Evolutionary conservation across 2,329 filamentous ascomycete genomes (phyloP).

Genomic region (Neoascochyta sp.): DNA sequence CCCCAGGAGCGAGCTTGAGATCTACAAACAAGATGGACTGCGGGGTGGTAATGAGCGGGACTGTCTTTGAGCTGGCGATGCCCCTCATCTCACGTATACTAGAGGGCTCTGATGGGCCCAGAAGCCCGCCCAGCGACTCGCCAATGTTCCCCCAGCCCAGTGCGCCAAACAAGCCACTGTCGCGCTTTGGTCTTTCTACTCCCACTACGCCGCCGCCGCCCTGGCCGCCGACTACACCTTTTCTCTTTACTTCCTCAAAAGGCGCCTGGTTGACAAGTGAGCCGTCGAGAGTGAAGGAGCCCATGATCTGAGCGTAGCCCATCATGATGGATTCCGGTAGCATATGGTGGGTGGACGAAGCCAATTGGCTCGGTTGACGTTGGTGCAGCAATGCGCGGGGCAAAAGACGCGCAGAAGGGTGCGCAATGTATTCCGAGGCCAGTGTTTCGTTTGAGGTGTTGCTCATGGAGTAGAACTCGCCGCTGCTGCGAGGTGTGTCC

Average conservation of each 20-base stretch:
- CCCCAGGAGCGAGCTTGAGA: slow-evolving; percentile 77
- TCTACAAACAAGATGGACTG: slow-evolving; percentile 97
- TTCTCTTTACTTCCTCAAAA: slow-evolving; percentile 94
- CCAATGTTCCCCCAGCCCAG: slow-evolving; percentile 87
- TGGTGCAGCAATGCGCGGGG: slow-evolving; percentile 27
- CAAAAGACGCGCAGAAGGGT: slow-evolving; percentile 50
- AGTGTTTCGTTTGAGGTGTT: slow-evolving; percentile 94
- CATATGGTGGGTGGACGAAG: slow-evolving; percentile 29
- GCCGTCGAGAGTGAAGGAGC: slow-evolving; percentile 86
- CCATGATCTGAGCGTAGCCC: slow-evolving; percentile 93
- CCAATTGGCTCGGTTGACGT: slow-evolving; percentile 29
- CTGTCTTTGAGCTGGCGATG: slow-evolving; percentile 76
- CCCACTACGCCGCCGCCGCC: slow-evolving; percentile 79
- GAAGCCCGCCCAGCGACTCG: slow-evolving; percentile 79
- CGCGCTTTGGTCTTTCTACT: slow-evolving; percentile 68
- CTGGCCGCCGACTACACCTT: slow-evolving; percentile 83
- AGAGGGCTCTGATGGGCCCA: slow-evolving; percentile 84
- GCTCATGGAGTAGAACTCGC: slow-evolving; percentile 91
- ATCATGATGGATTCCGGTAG: slow-evolving; percentile 85
- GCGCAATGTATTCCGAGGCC: slow-evolving; percentile 73
- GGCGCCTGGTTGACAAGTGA: slow-evolving; percentile 83
- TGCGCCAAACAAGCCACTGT: slow-evolving; percentile 74
- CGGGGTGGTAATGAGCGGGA: slow-evolving; percentile 89
- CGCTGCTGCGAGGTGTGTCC: slow-evolving; percentile 81
- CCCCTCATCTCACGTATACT: slow-evolving; percentile 95